These are phyloP conservation scores for Neofusicoccum sp. DNA, from an alignment of 2,329 filamentous ascomycete species.

Conservation along the genomic window DNA sequence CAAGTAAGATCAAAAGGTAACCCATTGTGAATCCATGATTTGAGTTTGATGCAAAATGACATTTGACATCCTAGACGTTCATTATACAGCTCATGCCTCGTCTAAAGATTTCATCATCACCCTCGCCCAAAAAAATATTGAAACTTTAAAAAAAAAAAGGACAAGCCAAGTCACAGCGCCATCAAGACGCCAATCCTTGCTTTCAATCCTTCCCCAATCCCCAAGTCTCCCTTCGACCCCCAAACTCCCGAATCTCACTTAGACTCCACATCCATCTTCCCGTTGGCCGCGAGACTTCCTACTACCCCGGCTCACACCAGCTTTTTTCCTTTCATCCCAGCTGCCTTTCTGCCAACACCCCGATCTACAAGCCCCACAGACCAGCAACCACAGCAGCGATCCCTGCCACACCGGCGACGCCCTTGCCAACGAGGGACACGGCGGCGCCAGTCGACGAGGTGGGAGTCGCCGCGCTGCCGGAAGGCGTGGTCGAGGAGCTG, in stretches of 20 bases:
- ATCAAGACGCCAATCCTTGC: background rate
- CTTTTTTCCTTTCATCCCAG: background rate
- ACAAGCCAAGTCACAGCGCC: background rate
- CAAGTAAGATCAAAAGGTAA: background rate
- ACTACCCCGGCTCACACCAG: too few relatives aligned
- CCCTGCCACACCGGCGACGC: background rate
- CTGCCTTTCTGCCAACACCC: background rate
- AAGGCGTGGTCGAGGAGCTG: constrained; percentile 19
- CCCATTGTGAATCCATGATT: background rate
- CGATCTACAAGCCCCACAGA: constrained; percentile 6
- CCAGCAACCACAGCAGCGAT: constrained; percentile 10
- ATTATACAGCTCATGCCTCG: background rate
- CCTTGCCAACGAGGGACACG: constrained; percentile 27
- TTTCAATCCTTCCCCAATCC: background rate
- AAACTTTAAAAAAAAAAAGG: background rate
- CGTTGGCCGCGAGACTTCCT: too few relatives aligned
- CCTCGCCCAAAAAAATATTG: background rate
- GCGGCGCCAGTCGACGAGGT: constrained; percentile 15
- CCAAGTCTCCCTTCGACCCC: background rate
- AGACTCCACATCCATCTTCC: too few relatives aligned
- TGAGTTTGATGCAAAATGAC: background rate
- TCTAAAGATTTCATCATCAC: background rate
- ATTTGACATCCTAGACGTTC: background rate
- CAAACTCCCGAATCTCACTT: too few relatives aligned
- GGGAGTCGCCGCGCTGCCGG: constrained; percentile 21